Evolutionary conservation across 2,329 filamentous ascomycete species (phyloP), one percentile per base, ranked within the genome.

Genomic region (Diatrype stigma): DNA sequence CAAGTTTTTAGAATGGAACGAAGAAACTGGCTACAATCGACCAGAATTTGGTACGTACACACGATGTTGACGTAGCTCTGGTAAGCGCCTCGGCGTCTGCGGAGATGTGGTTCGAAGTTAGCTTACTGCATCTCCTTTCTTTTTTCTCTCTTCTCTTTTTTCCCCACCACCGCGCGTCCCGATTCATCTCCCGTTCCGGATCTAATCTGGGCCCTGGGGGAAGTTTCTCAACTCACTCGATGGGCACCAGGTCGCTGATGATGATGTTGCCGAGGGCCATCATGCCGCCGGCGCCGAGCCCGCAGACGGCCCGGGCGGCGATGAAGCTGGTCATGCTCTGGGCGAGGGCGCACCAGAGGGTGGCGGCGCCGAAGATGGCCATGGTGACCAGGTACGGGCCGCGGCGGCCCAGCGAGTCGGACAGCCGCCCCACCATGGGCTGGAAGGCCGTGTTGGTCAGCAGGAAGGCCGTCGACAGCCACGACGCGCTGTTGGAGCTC

Each of bases 401-500:
- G 52, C 85, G 87, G 42, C 88, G 75, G 11, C 89, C 88, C 52
- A 91, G 70, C 0, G 85, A 84, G 67, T 93, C 89, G 2, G 87
- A 90, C 1, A 91, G 66, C 2, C 89, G 79, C 3, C 87, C 89
- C 56, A 89, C 81, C 1, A 93, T 71, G 0, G 89, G 88, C 67
- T 91, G 86, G 51, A 90, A 86, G 22, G 85, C 82, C 1, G 88
- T 91, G 3, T 83, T 88, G 0, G 89, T 90, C 35, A 94, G 75
- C 34, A 93, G 70, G 57, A 91, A 93, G 0, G 87, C 82, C 0
- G 89, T 93, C 2, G 87, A 90, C 4, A 93, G 75, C 89, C 89
- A 94, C 2, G 88, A 90, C 3, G 89, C 89, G 45, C 83, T 83
- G 66, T 93, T 90, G 30, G 87, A 88, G 46, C 86, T 81, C 54